phyloP scores from a whole-genome alignment of 176 grass and related monocot species.

The Tillandsia leiboldiana region DNA sequence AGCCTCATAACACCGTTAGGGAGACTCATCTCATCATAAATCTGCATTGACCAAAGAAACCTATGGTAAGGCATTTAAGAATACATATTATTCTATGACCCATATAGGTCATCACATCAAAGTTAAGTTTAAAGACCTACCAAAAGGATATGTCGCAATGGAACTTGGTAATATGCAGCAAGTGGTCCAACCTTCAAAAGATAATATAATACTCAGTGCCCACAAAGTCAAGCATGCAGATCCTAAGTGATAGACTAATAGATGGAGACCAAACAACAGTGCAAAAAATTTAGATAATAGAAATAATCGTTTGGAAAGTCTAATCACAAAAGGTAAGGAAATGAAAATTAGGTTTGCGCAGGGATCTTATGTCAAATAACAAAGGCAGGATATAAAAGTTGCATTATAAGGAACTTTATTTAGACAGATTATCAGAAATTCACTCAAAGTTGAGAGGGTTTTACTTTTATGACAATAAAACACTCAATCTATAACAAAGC shows the following conservation, averaged over 20 bases:
- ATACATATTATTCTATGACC: constrained; percentile 4
- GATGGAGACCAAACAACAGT: neutral
- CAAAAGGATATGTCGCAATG: constrained; percentile 74
- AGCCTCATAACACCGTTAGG: constrained; percentile 76
- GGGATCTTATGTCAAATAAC: no score
- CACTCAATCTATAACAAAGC: no score
- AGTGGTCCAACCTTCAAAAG: constrained; percentile 46
- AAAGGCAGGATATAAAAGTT: no score
- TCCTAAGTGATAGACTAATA: neutral
- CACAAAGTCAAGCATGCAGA: neutral
- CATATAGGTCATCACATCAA: constrained; percentile 4
- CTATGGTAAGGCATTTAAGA: neutral
- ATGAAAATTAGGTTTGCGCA: no score
- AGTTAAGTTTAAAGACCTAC: constrained; percentile 33
- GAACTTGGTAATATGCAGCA: constrained; percentile 94
- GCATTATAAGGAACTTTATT: no score
- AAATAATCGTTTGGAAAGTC: neutral
- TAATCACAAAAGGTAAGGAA: neutral
- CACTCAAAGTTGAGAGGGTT: no score
- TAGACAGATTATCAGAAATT: no score
- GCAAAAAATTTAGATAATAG: neutral
- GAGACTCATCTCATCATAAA: constrained; percentile 92
- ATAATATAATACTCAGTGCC: neutral
- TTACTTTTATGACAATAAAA: no score
- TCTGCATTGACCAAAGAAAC: constrained; percentile 26